Base-by-base conservation (phyloP, 352 stramenopile species). In the Elongisporangium prolatum region DNA sequence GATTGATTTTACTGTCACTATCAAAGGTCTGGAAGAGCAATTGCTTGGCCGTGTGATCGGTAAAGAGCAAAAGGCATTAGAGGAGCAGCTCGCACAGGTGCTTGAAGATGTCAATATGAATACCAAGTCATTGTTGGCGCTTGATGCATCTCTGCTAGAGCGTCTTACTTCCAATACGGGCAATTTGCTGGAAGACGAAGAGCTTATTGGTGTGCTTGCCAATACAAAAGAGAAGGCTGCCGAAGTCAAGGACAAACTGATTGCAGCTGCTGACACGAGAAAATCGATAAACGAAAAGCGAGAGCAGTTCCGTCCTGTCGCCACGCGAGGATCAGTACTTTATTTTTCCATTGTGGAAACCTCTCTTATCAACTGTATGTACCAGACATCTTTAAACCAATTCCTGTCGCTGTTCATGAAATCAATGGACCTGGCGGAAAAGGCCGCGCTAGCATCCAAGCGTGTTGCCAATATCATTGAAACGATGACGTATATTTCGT, bases 301-400 rank as follows among this genome's bases (percentile, higher is more conserved):
- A 20, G 97, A 99, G 58, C 95, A 99, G 74, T 99, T 99, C 80
- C 88, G 97, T 18, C 94, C 97, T 2, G 97, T 99, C 7, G 97
- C 97, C n/a, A 98, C 93, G 11, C 86, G 97, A 28, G 97, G 96
- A 57, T 98, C 95, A 8, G 95, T 99, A 20, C 73, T 99, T 0
- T 99, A 99, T 64, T 99, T 99, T 67, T 97, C 91, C 4, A 98
- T 99, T 59, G 97, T 99, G 21, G 97, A 99, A 71, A 98, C 98
- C 59, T 98, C 91, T 54, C 66, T 98, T 50, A 97, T 99, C 50
- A 99, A 99, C 72, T 97, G 95, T 61, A 99, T 99, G 97, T 99
- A 99, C 80, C 97, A 99, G 80, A 99, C 97, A 34, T 98, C 93
- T 10, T 71, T 99, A 40, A 96, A 95, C 59, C 97, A 99, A 78